These are phyloP conservation scores for Oldenlandia corymbosa DNA, from an alignment of 257 asterid species.

Conservation along the genomic window DNA sequence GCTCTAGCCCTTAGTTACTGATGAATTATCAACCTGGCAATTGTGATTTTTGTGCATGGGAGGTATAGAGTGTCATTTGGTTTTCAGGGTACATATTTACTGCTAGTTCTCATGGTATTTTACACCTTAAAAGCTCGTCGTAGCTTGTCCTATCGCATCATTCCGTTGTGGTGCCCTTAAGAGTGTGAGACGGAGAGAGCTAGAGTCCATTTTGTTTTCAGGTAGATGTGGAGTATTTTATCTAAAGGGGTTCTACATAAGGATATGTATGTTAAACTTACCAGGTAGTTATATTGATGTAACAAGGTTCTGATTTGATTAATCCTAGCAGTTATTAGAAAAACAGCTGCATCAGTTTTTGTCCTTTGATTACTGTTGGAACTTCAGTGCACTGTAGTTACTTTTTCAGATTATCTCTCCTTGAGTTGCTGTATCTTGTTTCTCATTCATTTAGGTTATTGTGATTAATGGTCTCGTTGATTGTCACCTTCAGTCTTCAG, in stretches of 20 bases:
- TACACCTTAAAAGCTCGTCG: too few relatives aligned
- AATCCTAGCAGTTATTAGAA: background rate
- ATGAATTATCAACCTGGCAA: too few relatives aligned
- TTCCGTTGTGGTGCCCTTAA: too few relatives aligned
- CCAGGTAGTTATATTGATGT: background rate
- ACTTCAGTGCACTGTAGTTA: background rate
- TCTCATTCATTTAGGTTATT: background rate
- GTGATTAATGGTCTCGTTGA: background rate
- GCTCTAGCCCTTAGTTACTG: background rate
- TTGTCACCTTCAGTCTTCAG: background rate
- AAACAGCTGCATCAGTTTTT: background rate
- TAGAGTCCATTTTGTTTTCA: background rate
- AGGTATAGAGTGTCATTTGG: too few relatives aligned
- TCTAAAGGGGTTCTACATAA: background rate
- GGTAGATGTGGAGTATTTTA: background rate
- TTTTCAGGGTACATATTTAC: too few relatives aligned
- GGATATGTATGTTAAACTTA: background rate
- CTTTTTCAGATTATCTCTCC: background rate
- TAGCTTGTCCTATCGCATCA: too few relatives aligned
- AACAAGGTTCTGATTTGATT: background rate
- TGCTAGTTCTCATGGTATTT: too few relatives aligned
- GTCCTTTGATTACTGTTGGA: background rate
- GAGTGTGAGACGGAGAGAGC: background rate
- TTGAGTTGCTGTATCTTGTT: slow-evolving; percentile 2
- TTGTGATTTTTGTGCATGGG: background rate